phyloP scores from a whole-genome alignment of 1,284 basidiomycete genomes.

The Malassezia vespertilionis region DNA sequence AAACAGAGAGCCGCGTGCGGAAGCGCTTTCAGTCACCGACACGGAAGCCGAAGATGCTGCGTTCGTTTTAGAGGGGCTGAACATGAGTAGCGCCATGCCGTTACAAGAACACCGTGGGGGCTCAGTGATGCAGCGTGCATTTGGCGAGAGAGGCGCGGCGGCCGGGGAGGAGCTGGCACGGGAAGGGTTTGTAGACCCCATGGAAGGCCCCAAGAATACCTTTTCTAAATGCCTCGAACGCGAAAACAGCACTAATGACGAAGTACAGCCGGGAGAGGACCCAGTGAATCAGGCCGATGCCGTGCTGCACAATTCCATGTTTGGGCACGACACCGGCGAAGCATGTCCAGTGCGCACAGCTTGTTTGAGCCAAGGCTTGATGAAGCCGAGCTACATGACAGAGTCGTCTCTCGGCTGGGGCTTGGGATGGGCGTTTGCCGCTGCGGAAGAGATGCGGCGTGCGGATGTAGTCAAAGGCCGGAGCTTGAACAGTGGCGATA shows the following conservation, averaged over 20 bases:
- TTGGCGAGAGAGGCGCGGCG: background rate
- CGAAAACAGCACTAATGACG: background rate
- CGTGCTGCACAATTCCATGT: too few species aligned
- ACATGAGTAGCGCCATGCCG: constrained; percentile 23
- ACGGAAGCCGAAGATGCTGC: constrained; percentile 43
- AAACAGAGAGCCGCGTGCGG: background rate
- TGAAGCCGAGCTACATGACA: constrained; percentile 30
- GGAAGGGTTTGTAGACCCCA: background rate
- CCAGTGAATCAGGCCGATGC: too few species aligned
- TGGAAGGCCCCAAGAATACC: background rate
- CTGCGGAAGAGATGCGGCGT: constrained; percentile 25
- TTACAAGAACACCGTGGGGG: constrained; percentile 9
- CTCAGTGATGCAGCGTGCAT: constrained; percentile 1
- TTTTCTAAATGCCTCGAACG: background rate
- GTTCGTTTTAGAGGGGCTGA: constrained; percentile 37
- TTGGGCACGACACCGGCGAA: background rate
- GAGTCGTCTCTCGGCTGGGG: constrained; percentile 42
- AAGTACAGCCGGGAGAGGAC: too few species aligned
- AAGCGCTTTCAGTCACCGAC: constrained; percentile 14
- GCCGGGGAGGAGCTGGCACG: background rate
- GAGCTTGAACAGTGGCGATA: background rate
- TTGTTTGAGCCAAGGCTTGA: constrained; percentile 21
- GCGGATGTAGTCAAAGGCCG: too few species aligned
- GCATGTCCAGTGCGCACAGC: constrained; percentile 5
- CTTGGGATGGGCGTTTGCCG: constrained; percentile 41